A percentile compares a stretch with the other conserved stretches of the same genome.
These are phyloP conservation scores for Erythrophleum fordii DNA, from an alignment of 306 rosid species.

Conservation along the genomic window DNA sequence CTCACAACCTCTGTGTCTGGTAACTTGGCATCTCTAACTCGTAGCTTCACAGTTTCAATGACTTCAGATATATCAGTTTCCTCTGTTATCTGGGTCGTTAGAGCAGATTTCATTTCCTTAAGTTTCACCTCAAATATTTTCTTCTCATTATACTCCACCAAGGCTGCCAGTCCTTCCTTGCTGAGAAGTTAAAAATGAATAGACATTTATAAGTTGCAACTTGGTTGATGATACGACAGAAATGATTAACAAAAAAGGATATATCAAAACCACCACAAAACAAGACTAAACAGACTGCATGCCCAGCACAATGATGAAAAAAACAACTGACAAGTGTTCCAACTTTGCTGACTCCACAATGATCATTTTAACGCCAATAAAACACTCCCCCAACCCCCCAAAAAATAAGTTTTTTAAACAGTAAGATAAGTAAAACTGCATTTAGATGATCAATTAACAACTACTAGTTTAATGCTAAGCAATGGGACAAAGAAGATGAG, in stretches of 20 bases:
- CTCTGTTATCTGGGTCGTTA: conserved; percentile 92
- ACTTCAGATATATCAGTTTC: conserved; percentile 93
- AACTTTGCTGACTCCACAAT: not conserved
- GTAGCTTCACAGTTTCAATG: conserved; percentile 90
- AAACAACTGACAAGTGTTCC: not conserved
- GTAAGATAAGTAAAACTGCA: not conserved
- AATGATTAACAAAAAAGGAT: not conserved
- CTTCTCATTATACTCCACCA: conserved; percentile 98
- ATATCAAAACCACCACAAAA: not conserved
- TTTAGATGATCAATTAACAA: not conserved
- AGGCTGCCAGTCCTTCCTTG: conserved; percentile 87
- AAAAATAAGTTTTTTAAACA: not conserved
- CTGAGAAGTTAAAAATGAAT: conserved; percentile 50
- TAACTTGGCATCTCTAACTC: conserved; percentile 90
- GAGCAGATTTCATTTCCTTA: conserved; percentile 93
- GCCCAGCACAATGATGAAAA: not conserved
- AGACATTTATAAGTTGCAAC: conserved; percentile 27
- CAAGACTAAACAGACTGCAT: not conserved
- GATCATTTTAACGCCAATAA: not conserved
- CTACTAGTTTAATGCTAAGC: not conserved
- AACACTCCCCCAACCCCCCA: not conserved
- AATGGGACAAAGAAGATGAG: not conserved
- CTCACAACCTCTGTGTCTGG: conserved; percentile 85
- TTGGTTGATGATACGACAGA: not conserved
- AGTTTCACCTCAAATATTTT: conserved; percentile 94